Evolutionary conservation across 169 alveolate species (phyloP).

Genomic region (Eimeria necatrix): DNA sequence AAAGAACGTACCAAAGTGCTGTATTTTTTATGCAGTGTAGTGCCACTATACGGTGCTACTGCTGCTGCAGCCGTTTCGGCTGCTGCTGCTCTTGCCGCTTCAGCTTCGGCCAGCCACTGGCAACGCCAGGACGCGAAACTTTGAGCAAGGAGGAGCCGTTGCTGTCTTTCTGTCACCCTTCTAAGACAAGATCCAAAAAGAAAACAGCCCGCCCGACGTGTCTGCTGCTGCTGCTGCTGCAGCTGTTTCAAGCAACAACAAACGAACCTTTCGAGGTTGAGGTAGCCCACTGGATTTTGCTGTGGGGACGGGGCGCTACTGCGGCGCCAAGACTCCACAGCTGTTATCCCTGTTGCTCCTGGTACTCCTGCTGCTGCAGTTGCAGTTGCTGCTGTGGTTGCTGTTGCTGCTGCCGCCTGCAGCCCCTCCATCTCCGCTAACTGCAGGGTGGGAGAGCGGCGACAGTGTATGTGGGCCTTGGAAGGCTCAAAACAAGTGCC

Average conservation of each 20-base stretch:
- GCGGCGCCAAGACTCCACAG: constrained; percentile 28
- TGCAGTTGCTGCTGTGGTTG: neutral
- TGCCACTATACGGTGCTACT: neutral
- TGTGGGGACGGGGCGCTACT: constrained; percentile 1
- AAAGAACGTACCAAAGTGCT: neutral
- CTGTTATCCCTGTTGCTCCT: neutral
- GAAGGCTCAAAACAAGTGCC: too few relatives aligned
- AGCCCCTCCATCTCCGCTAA: neutral
- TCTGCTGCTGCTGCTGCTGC: constrained; percentile 59
- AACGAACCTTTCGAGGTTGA: constrained; percentile 18
- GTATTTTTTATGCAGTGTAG: neutral
- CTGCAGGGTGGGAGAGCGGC: too few relatives aligned
- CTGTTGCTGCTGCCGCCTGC: constrained; percentile 1
- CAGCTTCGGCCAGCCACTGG: constrained; percentile 26
- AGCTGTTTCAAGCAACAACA: constrained; percentile 28
- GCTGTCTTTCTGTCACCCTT: neutral
- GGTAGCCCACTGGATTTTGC: constrained; percentile 18
- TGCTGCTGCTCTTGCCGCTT: neutral
- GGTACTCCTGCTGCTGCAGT: neutral
- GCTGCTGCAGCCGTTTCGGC: constrained; percentile 1
- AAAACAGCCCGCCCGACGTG: neutral
- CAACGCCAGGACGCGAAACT: neutral
- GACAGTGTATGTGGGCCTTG: too few relatives aligned
- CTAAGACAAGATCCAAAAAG: neutral
- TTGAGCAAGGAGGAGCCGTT: neutral